Evolutionary conservation across 306 rosid species (phyloP).

Genomic region (Ziziphus jujuba): DNA sequence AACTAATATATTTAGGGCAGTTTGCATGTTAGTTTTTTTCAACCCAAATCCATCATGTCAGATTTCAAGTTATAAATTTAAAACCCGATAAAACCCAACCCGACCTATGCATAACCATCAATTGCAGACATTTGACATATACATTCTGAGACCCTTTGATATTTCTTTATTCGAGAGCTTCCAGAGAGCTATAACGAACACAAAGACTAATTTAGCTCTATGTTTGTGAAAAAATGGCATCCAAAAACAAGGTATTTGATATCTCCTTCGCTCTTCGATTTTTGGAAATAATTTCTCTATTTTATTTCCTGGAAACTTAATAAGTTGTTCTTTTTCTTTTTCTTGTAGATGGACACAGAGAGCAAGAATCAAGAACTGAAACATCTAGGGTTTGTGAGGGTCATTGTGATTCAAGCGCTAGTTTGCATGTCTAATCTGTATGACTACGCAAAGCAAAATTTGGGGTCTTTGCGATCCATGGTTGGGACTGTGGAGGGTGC

Average conservation of each 20-base stretch:
- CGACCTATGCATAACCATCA: too few species aligned
- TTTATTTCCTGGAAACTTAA: too few species aligned
- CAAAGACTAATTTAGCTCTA: background rate
- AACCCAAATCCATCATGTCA: too few species aligned
- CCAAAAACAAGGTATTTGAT: constrained; percentile 32
- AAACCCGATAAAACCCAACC: too few species aligned
- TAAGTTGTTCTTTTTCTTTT: background rate
- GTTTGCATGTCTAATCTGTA: constrained; percentile 50
- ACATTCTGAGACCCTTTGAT: background rate
- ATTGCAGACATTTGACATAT: too few species aligned
- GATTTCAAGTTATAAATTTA: too few species aligned
- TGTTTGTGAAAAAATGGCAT: constrained; percentile 33
- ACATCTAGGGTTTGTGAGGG: constrained; percentile 62
- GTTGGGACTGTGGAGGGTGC: constrained; percentile 59
- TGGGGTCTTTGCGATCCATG: constrained; percentile 66
- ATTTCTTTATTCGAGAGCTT: background rate
- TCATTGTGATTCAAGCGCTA: constrained; percentile 48
- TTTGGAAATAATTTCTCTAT: background rate
- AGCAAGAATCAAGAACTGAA: constrained; percentile 45
- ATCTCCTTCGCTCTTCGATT: background rate
- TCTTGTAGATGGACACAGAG: constrained; percentile 45
- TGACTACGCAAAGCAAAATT: constrained; percentile 66
- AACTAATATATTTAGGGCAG: too few species aligned
- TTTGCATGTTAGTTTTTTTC: too few species aligned
- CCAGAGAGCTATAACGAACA: background rate